Evolutionary conservation across 176 grass and related monocot species (phyloP).

Genomic region (Olyra latifolia): DNA sequence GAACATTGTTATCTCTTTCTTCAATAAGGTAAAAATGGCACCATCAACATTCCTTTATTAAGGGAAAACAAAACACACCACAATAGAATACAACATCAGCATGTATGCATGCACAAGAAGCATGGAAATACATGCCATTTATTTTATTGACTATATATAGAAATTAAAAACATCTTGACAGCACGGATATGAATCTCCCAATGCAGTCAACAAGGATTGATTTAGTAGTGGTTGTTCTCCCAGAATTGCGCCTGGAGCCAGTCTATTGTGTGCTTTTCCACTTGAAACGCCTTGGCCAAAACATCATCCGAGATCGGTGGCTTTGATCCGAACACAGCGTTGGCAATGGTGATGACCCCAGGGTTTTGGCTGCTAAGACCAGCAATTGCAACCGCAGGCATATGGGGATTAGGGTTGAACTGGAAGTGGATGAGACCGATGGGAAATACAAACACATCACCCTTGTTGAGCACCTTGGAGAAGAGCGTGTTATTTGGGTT

Average conservation of each 20-base stretch:
- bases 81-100: neutral
- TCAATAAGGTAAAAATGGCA: too few relatives aligned
- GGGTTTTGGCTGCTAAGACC: slow-evolving; percentile 42
- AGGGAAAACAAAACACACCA: neutral
- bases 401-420: slow-evolving; percentile 18
- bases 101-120: neutral
- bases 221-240: slow-evolving; percentile 30
- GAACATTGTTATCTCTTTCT: too few relatives aligned
- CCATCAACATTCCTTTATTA: too few relatives aligned
- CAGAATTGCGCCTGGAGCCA: slow-evolving; percentile 45
- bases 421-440: slow-evolving; percentile 37
- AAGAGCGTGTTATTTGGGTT: slow-evolving; percentile 33
- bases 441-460: slow-evolving; percentile 46
- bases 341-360: slow-evolving; percentile 32
- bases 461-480: slow-evolving; percentile 22
- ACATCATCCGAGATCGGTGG: slow-evolving; percentile 43
- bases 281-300: slow-evolving; percentile 41
- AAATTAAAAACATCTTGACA: too few relatives aligned
- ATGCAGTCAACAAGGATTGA: neutral
- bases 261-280: slow-evolving; percentile 36
- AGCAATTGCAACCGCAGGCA: slow-evolving; percentile 10
- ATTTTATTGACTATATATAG: too few relatives aligned
- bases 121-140: neutral
- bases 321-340: slow-evolving; percentile 38
- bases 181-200: too few relatives aligned